These are phyloP conservation scores for Claviceps humidiphila DNA, from an alignment of 2,329 filamentous ascomycete species.

Conservation along the genomic window DNA sequence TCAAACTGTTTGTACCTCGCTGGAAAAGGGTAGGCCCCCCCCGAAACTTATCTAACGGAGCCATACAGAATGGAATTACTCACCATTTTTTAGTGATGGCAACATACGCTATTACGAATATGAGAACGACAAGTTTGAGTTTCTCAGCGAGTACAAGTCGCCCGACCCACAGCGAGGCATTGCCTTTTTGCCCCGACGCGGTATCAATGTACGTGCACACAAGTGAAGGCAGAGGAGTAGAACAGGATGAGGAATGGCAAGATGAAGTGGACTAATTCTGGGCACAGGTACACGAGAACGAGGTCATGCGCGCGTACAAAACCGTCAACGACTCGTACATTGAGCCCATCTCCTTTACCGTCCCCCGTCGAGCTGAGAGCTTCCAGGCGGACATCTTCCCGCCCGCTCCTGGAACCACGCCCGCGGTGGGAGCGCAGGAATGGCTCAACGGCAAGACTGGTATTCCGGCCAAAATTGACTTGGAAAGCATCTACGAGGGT, in stretches of 20 bases:
- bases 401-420: conserved; percentile 65
- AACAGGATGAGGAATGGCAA: too few relatives aligned
- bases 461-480: conserved; percentile 79
- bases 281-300: conserved; percentile 74
- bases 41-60: background rate
- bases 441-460: conserved; percentile 81
- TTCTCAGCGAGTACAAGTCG: conserved; percentile 95
- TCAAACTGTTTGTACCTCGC: conserved; percentile 92
- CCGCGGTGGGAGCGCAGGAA: conserved; percentile 66
- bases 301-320: conserved; percentile 92
- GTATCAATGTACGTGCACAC: conserved; percentile 57
- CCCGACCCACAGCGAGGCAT: conserved; percentile 85
- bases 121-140: conserved; percentile 97
- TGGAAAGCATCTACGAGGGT: conserved; percentile 85
- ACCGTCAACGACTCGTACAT: conserved; percentile 91
- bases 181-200: conserved; percentile 87
- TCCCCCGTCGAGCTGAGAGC: conserved; percentile 80
- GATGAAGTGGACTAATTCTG: conserved; percentile 9
- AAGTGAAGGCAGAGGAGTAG: background rate
- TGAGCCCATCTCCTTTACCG: conserved; percentile 94
- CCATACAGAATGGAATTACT: conserved; percentile 5
- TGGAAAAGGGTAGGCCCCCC: conserved; percentile 68
- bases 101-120: conserved; percentile 99
- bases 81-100: conserved; percentile 56
- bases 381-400: conserved; percentile 98